Evolutionary conservation across 306 rosid species (phyloP).

Genomic region (Trifolium dubium): DNA sequence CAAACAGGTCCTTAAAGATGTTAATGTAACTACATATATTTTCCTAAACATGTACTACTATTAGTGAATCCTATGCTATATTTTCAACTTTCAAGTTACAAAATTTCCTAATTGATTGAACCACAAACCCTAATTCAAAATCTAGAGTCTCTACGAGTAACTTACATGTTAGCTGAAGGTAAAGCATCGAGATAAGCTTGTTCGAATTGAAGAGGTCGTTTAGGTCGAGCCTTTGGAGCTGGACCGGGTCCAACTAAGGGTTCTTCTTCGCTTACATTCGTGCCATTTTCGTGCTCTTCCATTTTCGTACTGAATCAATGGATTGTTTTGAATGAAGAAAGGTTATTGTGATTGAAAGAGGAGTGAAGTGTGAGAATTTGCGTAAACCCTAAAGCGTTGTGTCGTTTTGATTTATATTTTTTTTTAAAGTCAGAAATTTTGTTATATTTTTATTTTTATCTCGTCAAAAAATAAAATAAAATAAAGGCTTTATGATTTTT

Average conservation of each 20-base stretch:
- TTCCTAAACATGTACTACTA: neutral
- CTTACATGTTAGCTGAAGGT: slow-evolving; percentile 88
- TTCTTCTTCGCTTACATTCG: slow-evolving; percentile 53
- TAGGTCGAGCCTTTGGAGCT: slow-evolving; percentile 75
- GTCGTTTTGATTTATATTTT: neutral
- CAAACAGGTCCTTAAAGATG: neutral
- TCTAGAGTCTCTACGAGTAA: neutral
- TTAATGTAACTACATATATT: neutral
- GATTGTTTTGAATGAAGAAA: too few relatives aligned
- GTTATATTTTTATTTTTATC: too few relatives aligned
- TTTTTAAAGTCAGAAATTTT: too few relatives aligned
- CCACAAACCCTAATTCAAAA: slow-evolving; percentile 41
- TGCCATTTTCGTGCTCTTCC: slow-evolving; percentile 53
- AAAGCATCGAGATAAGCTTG: slow-evolving; percentile 88
- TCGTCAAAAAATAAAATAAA: too few relatives aligned
- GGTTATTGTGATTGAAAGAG: neutral
- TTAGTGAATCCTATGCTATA: neutral
- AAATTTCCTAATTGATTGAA: neutral
- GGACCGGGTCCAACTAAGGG: slow-evolving; percentile 78
- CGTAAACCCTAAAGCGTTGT: neutral
- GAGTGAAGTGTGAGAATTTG: neutral
- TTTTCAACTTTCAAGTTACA: neutral
- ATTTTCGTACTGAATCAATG: slow-evolving; percentile 30
- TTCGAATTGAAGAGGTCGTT: slow-evolving; percentile 97
- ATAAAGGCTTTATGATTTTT: too few relatives aligned